These are phyloP conservation scores for Macrolepiota fuliginosa DNA, from an alignment of 768 basidiomycete species.

Conservation along the genomic window DNA sequence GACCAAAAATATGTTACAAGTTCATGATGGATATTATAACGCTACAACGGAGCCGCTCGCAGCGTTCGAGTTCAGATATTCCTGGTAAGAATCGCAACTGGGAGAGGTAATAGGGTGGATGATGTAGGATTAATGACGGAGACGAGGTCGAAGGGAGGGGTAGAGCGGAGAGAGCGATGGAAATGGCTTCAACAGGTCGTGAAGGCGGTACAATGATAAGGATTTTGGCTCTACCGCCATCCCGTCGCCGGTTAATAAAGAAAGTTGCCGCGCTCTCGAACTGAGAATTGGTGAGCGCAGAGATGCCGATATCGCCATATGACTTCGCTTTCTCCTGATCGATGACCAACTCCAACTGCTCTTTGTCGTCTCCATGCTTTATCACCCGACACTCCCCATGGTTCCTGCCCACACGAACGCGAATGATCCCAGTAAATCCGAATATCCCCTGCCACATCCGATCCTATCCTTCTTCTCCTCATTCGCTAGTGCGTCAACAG, in stretches of 20 bases:
- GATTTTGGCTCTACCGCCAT: background rate
- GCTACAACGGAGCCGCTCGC: no score
- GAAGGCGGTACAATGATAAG: constrained; percentile 1
- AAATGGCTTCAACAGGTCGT: background rate
- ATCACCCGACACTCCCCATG: no score
- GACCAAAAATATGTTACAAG: no score
- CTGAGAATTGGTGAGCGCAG: background rate
- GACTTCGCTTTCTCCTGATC: background rate
- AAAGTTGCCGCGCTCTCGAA: background rate
- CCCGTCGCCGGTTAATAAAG: background rate
- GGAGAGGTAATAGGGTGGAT: background rate
- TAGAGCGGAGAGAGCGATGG: background rate
- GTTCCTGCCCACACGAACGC: background rate
- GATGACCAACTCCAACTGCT: background rate
- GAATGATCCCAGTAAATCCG: constrained; percentile 1
- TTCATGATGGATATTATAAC: no score
- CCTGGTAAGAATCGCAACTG: background rate
- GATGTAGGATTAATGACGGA: background rate
- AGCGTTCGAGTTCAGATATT: background rate
- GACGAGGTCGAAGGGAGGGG: background rate
- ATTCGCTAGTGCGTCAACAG: background rate
- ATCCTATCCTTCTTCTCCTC: background rate
- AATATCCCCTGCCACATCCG: constrained; percentile 4
- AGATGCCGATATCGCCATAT: background rate
- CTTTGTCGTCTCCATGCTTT: background rate